Conservation (phyloP, 345 rosid genomes). For the Chamaenerion angustifolium region DNA sequence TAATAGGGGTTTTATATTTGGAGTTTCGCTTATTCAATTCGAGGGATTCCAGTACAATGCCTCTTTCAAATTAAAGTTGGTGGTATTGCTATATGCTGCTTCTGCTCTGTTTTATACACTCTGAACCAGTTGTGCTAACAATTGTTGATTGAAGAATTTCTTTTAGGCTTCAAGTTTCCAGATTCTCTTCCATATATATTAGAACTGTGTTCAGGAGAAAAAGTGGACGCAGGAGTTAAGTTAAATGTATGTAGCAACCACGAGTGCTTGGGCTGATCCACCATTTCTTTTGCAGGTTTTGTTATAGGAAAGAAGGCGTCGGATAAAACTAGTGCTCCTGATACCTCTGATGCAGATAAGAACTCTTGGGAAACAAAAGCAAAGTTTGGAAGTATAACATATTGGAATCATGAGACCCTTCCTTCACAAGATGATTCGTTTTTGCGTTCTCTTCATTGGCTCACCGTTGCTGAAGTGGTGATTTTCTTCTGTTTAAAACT, state of each 20-base stretch:
- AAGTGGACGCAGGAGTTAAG: not conserved
- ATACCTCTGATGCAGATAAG: slow-evolving; percentile 16
- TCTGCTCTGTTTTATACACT: too few relatives aligned
- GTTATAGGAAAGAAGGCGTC: slow-evolving; percentile 49
- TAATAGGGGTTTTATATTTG: not conserved
- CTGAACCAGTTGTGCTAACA: too few relatives aligned
- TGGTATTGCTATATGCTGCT: too few relatives aligned
- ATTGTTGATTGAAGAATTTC: too few relatives aligned
- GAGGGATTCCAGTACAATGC: too few relatives aligned
- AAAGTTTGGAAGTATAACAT: slow-evolving; percentile 51
- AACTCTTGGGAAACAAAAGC: slow-evolving; percentile 66
- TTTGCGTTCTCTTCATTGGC: slow-evolving; percentile 62
- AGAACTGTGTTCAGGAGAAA: too few relatives aligned
- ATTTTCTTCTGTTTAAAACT: slow-evolving; percentile 14
- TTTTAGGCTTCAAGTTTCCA: too few relatives aligned
- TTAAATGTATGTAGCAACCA: not conserved
- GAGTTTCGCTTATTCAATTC: not conserved
- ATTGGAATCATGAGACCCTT: slow-evolving; percentile 73
- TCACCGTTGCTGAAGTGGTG: slow-evolving; percentile 61
- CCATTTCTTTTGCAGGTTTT: slow-evolving; percentile 31
- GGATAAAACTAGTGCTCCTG: slow-evolving; percentile 37
- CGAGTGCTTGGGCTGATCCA: not conserved
- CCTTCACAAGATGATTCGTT: slow-evolving; percentile 76
- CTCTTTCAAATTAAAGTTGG: too few relatives aligned
- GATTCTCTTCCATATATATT: too few relatives aligned